These are phyloP conservation scores for Coemansia sp. DNA, from an alignment of 192 early-diverging fungal genomes.

Conservation along the genomic window DNA sequence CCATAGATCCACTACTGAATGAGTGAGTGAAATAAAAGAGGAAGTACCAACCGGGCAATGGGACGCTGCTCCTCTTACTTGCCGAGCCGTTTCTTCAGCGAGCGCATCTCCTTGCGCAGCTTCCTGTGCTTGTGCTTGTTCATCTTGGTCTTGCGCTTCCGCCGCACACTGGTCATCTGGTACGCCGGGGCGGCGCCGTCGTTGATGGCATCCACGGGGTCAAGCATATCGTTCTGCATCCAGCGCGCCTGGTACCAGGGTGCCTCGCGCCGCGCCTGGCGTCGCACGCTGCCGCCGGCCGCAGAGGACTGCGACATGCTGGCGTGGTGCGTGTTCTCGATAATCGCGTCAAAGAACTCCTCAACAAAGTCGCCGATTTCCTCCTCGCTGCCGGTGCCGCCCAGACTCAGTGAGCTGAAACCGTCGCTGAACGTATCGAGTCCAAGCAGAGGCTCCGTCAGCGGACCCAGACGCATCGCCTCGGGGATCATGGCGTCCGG, in stretches of 20 bases:
- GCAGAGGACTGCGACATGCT: background rate
- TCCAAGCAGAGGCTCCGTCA: slow-evolving; percentile 43
- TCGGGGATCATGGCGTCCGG: slow-evolving; percentile 48
- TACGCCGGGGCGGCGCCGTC: slow-evolving; percentile 9
- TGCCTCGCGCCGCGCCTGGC: slow-evolving; percentile 8
- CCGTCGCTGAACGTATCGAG: slow-evolving; percentile 38
- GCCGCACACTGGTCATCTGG: slow-evolving; percentile 74
- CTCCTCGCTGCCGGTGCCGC: background rate
- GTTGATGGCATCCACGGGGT: slow-evolving; percentile 28
- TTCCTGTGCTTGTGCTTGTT: slow-evolving; percentile 98
- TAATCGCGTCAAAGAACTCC: slow-evolving; percentile 47
- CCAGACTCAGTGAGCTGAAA: slow-evolving; percentile 18
- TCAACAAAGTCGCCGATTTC: slow-evolving; percentile 42
- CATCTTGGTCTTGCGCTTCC: slow-evolving; percentile 89
- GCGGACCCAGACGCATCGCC: slow-evolving; percentile 46
- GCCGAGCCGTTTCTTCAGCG: slow-evolving; percentile 73
- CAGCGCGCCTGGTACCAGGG: slow-evolving; percentile 22
- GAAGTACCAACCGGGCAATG: too few species aligned
- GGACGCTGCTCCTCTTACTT: slow-evolving; percentile 51
- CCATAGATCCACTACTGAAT: too few species aligned
- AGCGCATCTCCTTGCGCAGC: slow-evolving; percentile 71
- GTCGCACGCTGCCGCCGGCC: slow-evolving; percentile 23
- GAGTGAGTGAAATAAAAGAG: too few species aligned
- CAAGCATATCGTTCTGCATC: slow-evolving; percentile 22
- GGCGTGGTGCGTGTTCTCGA: slow-evolving; percentile 8